phyloP scores from a whole-genome alignment of 106 monocot genomes.

The Dendrobium chrysotoxum region DNA sequence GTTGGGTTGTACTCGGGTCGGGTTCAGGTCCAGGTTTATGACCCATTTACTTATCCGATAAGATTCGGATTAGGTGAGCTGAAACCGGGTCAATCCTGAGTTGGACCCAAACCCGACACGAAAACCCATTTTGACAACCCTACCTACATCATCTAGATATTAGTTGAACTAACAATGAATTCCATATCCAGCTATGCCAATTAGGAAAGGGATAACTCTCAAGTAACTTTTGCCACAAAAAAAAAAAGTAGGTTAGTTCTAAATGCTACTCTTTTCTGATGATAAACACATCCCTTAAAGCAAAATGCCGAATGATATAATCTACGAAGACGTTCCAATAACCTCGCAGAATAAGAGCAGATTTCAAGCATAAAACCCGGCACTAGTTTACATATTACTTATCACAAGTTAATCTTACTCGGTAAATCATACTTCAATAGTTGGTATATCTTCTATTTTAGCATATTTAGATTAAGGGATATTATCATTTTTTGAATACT shows the following conservation, averaged over 20 bases:
- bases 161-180: not conserved
- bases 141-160: too few species aligned
- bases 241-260: not conserved
- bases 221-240: not conserved
- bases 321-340: not conserved
- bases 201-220: not conserved
- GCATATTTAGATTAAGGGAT: not conserved
- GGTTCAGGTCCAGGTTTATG: too few species aligned
- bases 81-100: too few species aligned
- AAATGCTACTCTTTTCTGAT: not conserved
- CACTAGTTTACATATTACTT: not conserved
- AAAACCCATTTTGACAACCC: too few species aligned
- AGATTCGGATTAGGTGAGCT: too few species aligned
- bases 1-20: too few species aligned
- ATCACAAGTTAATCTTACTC: not conserved
- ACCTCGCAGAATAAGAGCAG: not conserved
- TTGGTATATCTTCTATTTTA: not conserved
- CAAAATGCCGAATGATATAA: not conserved
- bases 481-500: not conserved
- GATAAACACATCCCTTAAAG: not conserved
- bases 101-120: too few species aligned
- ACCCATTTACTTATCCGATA: too few species aligned
- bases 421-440: too few species aligned
- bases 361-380: not conserved
- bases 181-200: not conserved